phyloP scores from a whole-genome alignment of 768 basidiomycete genomes.

The Candolleomyces aberdarensis region DNA sequence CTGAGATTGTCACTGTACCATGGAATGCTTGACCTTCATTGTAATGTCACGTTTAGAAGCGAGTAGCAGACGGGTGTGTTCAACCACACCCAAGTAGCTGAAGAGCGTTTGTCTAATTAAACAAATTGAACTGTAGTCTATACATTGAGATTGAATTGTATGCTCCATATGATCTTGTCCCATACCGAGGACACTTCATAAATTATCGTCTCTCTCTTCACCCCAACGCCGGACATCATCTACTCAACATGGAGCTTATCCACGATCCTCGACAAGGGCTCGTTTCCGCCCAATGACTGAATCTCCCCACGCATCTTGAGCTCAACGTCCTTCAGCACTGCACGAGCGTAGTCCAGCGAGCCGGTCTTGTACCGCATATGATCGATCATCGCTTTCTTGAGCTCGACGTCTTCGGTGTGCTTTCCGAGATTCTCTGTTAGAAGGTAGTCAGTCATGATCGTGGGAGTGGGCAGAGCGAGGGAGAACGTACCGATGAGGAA shows the following conservation, averaged over 20 bases:
- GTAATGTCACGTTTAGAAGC: too few relatives aligned
- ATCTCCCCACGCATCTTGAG: constrained; percentile 63
- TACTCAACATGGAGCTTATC: constrained; percentile 36
- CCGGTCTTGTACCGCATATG: constrained; percentile 68
- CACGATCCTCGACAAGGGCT: constrained; percentile 46
- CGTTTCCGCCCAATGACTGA: constrained; percentile 66
- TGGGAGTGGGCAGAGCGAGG: not conserved
- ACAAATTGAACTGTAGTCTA: too few relatives aligned
- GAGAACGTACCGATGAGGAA: constrained; percentile 52
- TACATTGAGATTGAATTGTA: too few relatives aligned
- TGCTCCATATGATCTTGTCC: too few relatives aligned
- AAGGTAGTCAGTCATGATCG: not conserved
- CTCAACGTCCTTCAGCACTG: constrained; percentile 61
- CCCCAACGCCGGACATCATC: too few relatives aligned
- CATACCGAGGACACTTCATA: too few relatives aligned
- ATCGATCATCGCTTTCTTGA: constrained; percentile 68
- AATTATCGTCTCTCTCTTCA: too few relatives aligned
- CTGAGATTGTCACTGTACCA: too few relatives aligned
- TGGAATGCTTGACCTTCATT: too few relatives aligned
- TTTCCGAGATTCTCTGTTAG: constrained; percentile 75
- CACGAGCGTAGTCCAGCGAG: constrained; percentile 77
- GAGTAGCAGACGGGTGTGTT: too few relatives aligned
- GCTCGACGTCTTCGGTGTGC: constrained; percentile 62
- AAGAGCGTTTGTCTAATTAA: too few relatives aligned
- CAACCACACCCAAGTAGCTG: too few relatives aligned